Base-by-base conservation (phyloP, 2,329 filamentous ascomycete species). In the Fusarium chuoi region DNA sequence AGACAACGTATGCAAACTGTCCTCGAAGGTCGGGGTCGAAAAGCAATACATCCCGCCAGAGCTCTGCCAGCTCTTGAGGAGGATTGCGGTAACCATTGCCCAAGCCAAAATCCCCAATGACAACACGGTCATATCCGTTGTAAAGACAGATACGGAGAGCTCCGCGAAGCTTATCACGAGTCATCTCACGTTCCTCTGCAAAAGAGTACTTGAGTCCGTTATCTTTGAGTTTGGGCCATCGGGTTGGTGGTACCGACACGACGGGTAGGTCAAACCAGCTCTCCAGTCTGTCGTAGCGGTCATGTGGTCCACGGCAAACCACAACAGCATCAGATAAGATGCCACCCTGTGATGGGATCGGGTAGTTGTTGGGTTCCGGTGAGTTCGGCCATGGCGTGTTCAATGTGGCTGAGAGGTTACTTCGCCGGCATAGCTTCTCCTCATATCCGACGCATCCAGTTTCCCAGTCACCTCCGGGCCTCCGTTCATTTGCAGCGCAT, bases 401-500 rank as follows among this genome's bases (percentile, higher is more conserved):
- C 55, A 95, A 85, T 7, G 91, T 90, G 24, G 91, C 90, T 11
- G 91, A 91, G 39, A 95, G 87, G 72, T 92, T 94, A 83, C 92
- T 94, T 75, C 93, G 87, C 68, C 93, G 88, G 78, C 92, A 93
- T 42, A 95, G 87, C 74, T 91, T 91, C 81, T 95, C 93, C 83
- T 85, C 84, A 68, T 85, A 85, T 39, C 84, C 84, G 6, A 83
- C 80, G 18, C 83, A 85, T 69, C 86, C 87, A 12, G 88, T 92
- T 76, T 94, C 92, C 93, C 93, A 95, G 79, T 95, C 92, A n/a
- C 93, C 93, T 15, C 93, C 93, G 1, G 93, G 88, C 42, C 92
- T 87, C 78, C 92, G 93, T 80, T 95, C 93, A 82, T 95, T 94
- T 54, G 93, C 93, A 62, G 90, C 89, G 74, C 92, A 94, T 70